phyloP scores from a whole-genome alignment of 495 filamentous ascomycete species.

The Penicillium ucsense region DNA sequence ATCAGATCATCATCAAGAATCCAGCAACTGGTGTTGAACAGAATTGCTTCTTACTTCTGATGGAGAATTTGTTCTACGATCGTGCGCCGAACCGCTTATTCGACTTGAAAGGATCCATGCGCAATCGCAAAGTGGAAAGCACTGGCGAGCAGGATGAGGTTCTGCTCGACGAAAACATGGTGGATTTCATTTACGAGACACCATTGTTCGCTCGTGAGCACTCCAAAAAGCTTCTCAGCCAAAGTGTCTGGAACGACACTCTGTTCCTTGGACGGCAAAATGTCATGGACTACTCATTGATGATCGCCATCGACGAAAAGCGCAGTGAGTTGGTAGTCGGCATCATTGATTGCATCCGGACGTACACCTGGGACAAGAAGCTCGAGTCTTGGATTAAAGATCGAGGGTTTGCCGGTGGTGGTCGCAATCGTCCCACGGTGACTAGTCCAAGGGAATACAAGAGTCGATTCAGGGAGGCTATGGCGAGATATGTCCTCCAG shows the following conservation, averaged over 20 bases:
- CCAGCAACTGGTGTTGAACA: conserved; percentile 85
- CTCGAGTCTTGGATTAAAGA: conserved; percentile 98
- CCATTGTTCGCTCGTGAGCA: conserved; percentile 91
- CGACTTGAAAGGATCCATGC: conserved; percentile 97
- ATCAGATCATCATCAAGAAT: conserved; percentile 94
- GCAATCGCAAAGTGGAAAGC: conserved; percentile 88
- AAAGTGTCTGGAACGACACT: conserved; percentile 91
- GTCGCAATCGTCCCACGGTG: conserved; percentile 85
- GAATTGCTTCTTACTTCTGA: conserved; percentile 86
- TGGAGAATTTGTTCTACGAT: conserved; percentile 99
- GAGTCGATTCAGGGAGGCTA: conserved; percentile 88
- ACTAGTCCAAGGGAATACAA: conserved; percentile 98
- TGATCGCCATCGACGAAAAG: conserved; percentile 92
- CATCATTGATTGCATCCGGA: conserved; percentile 97
- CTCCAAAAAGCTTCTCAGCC: conserved; percentile 74
- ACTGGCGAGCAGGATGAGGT: conserved; percentile 96
- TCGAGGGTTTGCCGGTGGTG: conserved; percentile 73
- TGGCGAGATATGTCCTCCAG: conserved; percentile 81
- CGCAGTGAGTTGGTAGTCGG: conserved; percentile 88
- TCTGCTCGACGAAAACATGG: conserved; percentile 96
- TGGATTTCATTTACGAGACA: conserved; percentile 97
- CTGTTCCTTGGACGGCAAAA: conserved; percentile 84
- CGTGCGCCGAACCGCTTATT: conserved; percentile 87
- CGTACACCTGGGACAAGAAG: conserved; percentile 99
- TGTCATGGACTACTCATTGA: conserved; percentile 98